These are phyloP conservation scores for Cladosporium sp. DNA, from an alignment of 2,329 filamentous ascomycete species.

Conservation along the genomic window DNA sequence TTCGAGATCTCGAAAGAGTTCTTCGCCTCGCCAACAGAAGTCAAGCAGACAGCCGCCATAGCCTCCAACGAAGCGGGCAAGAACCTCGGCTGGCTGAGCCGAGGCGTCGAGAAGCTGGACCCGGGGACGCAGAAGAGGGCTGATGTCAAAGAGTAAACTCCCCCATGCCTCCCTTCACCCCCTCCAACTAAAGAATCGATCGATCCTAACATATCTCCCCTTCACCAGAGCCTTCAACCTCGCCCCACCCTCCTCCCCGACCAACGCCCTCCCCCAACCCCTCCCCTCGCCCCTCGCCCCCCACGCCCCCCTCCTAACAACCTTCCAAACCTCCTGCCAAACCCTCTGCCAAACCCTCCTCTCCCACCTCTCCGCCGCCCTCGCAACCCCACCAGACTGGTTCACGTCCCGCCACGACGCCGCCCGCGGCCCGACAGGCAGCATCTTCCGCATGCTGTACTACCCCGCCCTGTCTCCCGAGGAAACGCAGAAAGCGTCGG, in stretches of 20 bases:
- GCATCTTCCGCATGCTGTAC: constrained; percentile 50
- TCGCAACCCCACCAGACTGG: constrained; percentile 50
- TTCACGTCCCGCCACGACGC: constrained; percentile 57
- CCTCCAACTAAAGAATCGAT: background rate
- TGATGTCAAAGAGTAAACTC: constrained; percentile 70
- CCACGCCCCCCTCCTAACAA: constrained; percentile 55
- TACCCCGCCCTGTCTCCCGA: constrained; percentile 17
- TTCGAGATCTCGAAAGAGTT: constrained; percentile 70
- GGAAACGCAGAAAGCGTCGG: constrained; percentile 18
- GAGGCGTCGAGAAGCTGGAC: constrained; percentile 84
- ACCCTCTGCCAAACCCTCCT: constrained; percentile 67
- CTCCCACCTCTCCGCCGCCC: constrained; percentile 68
- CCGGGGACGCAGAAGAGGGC: constrained; percentile 65
- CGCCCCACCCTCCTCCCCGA: constrained; percentile 56
- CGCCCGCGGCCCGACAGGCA: constrained; percentile 44
- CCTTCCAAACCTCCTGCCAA: constrained; percentile 67
- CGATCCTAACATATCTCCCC: background rate
- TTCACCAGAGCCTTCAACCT: constrained; percentile 80
- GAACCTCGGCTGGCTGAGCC: constrained; percentile 83
- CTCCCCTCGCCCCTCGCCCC: constrained; percentile 59
- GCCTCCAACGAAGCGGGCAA: constrained; percentile 52
- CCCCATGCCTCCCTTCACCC: background rate
- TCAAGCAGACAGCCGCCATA: constrained; percentile 71
- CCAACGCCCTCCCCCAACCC: constrained; percentile 67
- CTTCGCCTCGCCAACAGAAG: constrained; percentile 62